Conservation (phyloP, 177 flowering plant genomes). For the Tripterygium wilfordii region DNA sequence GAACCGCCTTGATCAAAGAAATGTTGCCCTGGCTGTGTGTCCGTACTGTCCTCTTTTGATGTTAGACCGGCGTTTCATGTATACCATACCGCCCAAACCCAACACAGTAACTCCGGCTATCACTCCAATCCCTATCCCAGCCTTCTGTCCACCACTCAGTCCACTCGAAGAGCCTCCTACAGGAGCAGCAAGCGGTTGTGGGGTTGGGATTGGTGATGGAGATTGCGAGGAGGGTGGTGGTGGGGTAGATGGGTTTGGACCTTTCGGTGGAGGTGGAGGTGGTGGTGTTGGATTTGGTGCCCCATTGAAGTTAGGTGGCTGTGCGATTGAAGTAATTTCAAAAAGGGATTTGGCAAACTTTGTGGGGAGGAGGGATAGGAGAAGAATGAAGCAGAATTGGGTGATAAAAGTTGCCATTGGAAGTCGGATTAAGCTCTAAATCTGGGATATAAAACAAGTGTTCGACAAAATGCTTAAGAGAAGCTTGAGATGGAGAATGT, state of each 20-base stretch:
- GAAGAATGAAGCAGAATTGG: not conserved
- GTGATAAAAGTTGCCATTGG: too few relatives aligned
- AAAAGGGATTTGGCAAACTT: too few relatives aligned
- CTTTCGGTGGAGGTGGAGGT: too few relatives aligned
- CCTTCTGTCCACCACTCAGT: constrained; percentile 38
- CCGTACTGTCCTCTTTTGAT: constrained; percentile 30
- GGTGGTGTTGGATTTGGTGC: too few relatives aligned
- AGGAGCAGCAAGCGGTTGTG: not conserved
- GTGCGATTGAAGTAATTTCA: too few relatives aligned
- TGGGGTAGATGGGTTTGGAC: too few relatives aligned
- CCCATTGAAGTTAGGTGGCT: too few relatives aligned
- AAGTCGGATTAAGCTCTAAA: too few relatives aligned
- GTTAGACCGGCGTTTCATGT: constrained; percentile 41
- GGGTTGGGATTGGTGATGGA: not conserved
- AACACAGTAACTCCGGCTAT: constrained; percentile 21
- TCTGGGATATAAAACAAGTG: too few relatives aligned
- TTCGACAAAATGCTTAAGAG: too few relatives aligned
- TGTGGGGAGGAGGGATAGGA: not conserved
- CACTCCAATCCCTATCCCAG: constrained; percentile 38
- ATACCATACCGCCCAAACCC: constrained; percentile 30
- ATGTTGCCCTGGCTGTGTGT: constrained; percentile 22
- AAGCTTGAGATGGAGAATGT: too few relatives aligned
- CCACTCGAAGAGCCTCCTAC: constrained; percentile 18
- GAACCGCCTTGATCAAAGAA: too few relatives aligned
- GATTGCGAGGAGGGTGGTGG: not conserved